A percentile compares a stretch with the other conserved stretches of the same genome.
These are phyloP conservation scores for Barnettozyma populi DNA, from an alignment of 805 yeast species.

Conservation along the genomic window DNA sequence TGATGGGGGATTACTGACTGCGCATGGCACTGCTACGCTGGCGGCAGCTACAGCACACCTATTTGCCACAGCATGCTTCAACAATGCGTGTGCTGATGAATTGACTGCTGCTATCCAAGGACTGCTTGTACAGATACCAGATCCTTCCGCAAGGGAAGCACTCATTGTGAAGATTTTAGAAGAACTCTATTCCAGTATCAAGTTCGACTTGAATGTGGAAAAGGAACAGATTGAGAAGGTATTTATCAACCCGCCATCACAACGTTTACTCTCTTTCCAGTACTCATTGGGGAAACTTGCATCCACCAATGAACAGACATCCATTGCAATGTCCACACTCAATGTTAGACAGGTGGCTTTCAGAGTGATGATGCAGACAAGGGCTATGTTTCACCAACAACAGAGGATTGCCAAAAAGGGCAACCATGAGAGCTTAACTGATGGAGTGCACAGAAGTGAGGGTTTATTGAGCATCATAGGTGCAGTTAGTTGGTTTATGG, in stretches of 20 bases:
- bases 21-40: slow-evolving; percentile 25
- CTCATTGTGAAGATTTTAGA: slow-evolving; percentile 41
- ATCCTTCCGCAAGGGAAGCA: slow-evolving; percentile 25
- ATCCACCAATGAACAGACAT: slow-evolving; percentile 15
- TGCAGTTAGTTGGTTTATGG: slow-evolving; percentile 79
- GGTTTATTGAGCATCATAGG: slow-evolving; percentile 65
- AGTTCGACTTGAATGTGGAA: slow-evolving; percentile 62
- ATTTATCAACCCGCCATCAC: slow-evolving; percentile 72
- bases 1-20: slow-evolving; percentile 2
- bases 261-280: slow-evolving; percentile 65
- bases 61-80: slow-evolving; percentile 68
- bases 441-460: slow-evolving; percentile 56
- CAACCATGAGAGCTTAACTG: slow-evolving; percentile 35
- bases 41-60: slow-evolving; percentile 59
- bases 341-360: slow-evolving; percentile 69
- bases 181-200: slow-evolving; percentile 73
- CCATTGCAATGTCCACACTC: slow-evolving; percentile 46
- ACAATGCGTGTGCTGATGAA: slow-evolving; percentile 65
- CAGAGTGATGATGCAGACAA: slow-evolving; percentile 57
- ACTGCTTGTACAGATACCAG: slow-evolving; percentile 32
- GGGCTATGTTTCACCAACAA: slow-evolving; percentile 60
- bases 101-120: slow-evolving; percentile 49
- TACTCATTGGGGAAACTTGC: slow-evolving; percentile 51
- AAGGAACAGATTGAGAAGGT: slow-evolving; percentile 74
- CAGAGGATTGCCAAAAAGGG: slow-evolving; percentile 49